Base-by-base conservation (phyloP, 1,284 basidiomycete genomes). In the Sporisorium scitamineum region DNA sequence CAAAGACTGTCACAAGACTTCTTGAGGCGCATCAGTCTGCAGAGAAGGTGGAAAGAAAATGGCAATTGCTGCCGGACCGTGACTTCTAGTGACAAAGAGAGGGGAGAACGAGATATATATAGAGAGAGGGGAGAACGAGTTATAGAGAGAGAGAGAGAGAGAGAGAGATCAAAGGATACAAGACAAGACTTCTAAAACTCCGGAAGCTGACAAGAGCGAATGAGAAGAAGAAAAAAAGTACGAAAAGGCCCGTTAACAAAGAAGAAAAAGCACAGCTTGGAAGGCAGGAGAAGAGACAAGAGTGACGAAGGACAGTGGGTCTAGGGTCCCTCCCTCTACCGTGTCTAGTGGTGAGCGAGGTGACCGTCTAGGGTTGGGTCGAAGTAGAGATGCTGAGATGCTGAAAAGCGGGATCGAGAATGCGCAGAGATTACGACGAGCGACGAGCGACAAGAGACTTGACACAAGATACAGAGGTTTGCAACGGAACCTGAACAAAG, bases 81-180 rank as follows among this genome's bases (percentile, higher is more conserved):
- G 32, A 52, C 50, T 24, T 37, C 50, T 52, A 37, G 32, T 22
- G 31, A 52, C 50, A 37, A 22, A 22, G 37, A 22, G 22, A 37
- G 22, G n/a, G 20, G 39, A 20, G 50, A 52, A 45, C 26, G 14
- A 24, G 59, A 37, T 10, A 47, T 18, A 50, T 29, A 50, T 53
- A 26, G 37, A 56, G 55, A 60, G 57, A 61, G 45, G n/a, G n/a
- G n/a, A n/a, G n/a, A n/a, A n/a, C n/a, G n/a, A n/a, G n/a, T n/a
- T n/a, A n/a, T n/a, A n/a, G 50, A 52, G 53, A 34, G 14, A 24
- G 59, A 37, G 18, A 47, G 24, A 50, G 37, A 50, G 58, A 26
- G 37, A 56, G 55, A 60, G 57, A 61, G 45, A 48, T 5, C 52
- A 29, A 54, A 45, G 52, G 47, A 54, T 56, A 62, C 60, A 45